phyloP scores from a whole-genome alignment of 768 basidiomycete genomes.

The Tulasnella sp. region DNA sequence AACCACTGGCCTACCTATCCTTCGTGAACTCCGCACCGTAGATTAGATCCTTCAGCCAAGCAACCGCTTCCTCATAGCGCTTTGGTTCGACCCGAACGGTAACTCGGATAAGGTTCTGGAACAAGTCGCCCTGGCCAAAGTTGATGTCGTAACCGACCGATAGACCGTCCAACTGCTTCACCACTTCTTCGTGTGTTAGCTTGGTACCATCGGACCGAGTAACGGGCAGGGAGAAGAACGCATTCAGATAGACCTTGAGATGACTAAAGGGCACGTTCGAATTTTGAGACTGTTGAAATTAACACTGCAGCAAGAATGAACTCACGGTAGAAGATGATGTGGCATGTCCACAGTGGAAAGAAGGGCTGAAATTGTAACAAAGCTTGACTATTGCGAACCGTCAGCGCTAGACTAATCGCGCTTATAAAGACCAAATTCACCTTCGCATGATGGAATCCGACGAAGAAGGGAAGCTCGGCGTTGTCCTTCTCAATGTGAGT shows the following conservation, averaged over 20 bases:
- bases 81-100: conserved; percentile 76
- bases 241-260: conserved; percentile 64
- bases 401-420: conserved; percentile 17
- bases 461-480: conserved; percentile 67
- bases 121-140: conserved; percentile 56
- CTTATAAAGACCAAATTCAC: conserved; percentile 35
- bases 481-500: conserved; percentile 63
- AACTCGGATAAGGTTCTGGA: conserved; percentile 66
- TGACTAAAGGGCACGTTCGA: conserved; percentile 41
- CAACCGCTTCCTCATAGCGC: conserved; percentile 70
- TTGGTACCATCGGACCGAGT: conserved; percentile 55
- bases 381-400: conserved; percentile 64
- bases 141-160: conserved; percentile 79
- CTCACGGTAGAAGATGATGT: conserved; percentile 66
- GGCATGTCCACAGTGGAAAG: conserved; percentile 72
- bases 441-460: conserved; percentile 90
- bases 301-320: background rate
- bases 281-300: conserved; percentile 13
- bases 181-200: conserved; percentile 80
- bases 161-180: conserved; percentile 81
- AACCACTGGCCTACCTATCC: conserved; percentile 49
- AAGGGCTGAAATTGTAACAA: conserved; percentile 70
- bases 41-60: conserved; percentile 78
- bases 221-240: conserved; percentile 87
- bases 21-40: conserved; percentile 68